These are phyloP conservation scores for Dactylellina parvicollis DNA, from an alignment of 2,329 filamentous ascomycete genomes.

Conservation along the genomic window DNA sequence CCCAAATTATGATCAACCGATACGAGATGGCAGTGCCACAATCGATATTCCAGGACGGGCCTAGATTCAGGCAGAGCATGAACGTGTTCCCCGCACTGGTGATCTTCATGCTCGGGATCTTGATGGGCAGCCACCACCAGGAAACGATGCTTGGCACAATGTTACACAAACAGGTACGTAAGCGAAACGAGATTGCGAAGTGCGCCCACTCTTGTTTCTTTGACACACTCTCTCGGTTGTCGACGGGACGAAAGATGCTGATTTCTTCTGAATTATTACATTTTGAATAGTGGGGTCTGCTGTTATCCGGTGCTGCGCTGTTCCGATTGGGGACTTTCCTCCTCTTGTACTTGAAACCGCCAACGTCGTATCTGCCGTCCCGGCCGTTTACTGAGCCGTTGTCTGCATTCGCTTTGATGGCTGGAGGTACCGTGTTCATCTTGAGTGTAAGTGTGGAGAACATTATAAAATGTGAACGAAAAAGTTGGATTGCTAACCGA, in stretches of 20 bases:
- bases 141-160: conserved; percentile 83
- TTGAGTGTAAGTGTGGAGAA: conserved; percentile 73
- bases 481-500: too few relatives aligned
- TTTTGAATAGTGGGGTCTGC: conserved; percentile 77
- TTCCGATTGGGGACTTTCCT: conserved; percentile 83
- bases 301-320: conserved; percentile 82
- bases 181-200: conserved; percentile 21
- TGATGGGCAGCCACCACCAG: conserved; percentile 96
- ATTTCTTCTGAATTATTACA: conserved; percentile 18
- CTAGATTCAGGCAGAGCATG: conserved; percentile 67
- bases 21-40: conserved; percentile 59
- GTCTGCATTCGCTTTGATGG: conserved; percentile 83
- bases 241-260: conserved; percentile 33
- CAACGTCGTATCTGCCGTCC: conserved; percentile 80
- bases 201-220: conserved; percentile 1
- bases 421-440: conserved; percentile 93
- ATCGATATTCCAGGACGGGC: conserved; percentile 63
- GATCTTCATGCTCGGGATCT: conserved; percentile 85
- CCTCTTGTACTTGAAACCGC: conserved; percentile 80
- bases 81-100: conserved; percentile 79
- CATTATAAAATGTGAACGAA: not conserved
- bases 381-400: conserved; percentile 91
- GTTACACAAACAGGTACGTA: conserved; percentile 79
- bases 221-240: conserved; percentile 28
- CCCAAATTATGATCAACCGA: conserved; percentile 48